Evolutionary conservation across 805 yeast genomes (phyloP).

Genomic region (Barnettozyma populi): DNA sequence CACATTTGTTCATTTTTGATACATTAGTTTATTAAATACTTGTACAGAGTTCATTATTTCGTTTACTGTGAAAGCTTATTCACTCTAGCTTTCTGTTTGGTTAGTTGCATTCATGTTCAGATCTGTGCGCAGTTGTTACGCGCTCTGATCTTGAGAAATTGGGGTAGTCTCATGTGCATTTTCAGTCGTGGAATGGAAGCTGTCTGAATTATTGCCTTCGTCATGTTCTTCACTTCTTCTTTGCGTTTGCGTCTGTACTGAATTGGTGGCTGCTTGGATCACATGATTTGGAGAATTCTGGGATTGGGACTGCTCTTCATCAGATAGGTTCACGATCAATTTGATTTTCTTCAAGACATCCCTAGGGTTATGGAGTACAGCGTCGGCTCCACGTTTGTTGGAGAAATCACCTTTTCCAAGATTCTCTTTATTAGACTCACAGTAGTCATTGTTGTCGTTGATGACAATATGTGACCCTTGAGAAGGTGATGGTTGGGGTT

Average conservation of each 20-base stretch:
- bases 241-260: too few relatives aligned
- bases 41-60: background rate
- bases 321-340: background rate
- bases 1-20: background rate
- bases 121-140: background rate
- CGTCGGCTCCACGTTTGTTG: background rate
- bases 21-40: too few relatives aligned
- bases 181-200: background rate
- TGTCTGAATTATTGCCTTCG: background rate
- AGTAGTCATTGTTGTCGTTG: background rate
- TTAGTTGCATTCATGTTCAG: too few relatives aligned
- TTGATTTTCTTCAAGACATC: constrained; percentile 1
- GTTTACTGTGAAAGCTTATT: background rate
- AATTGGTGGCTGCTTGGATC: background rate
- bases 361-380: background rate
- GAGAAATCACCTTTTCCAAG: too few relatives aligned
- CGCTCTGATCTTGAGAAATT: background rate
- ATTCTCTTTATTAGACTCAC: background rate
- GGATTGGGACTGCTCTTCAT: background rate
- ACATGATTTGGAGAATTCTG: background rate
- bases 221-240: background rate
- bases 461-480: background rate
- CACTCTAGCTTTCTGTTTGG: background rate
- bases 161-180: background rate
- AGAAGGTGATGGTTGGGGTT: background rate